Conservation (phyloP, 1,284 basidiomycete genomes). For the Anthracocystis walkeri region DNA sequence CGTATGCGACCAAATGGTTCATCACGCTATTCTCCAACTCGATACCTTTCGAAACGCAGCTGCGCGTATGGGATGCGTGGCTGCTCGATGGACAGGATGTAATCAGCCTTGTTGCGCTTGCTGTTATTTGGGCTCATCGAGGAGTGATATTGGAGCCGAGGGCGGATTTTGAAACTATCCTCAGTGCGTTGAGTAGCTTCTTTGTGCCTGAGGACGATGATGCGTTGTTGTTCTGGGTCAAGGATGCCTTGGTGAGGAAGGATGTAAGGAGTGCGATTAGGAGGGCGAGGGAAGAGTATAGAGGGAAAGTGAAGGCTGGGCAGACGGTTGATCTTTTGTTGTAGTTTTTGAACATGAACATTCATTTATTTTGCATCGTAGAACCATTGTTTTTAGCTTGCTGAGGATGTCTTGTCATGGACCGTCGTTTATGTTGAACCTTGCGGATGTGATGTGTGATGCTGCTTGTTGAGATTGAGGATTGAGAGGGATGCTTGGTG, state of each 20-base stretch:
- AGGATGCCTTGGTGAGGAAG: slow-evolving; percentile 30
- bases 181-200: slow-evolving; percentile 55
- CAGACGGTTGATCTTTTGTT: slow-evolving; percentile 26
- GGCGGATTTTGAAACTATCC: slow-evolving; percentile 54
- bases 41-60: slow-evolving; percentile 93
- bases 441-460: background rate
- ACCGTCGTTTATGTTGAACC: background rate
- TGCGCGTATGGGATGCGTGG: slow-evolving; percentile 94
- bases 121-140: slow-evolving; percentile 86
- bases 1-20: slow-evolving; percentile 99
- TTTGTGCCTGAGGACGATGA: slow-evolving; percentile 65
- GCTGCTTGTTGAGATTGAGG: background rate
- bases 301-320: slow-evolving; percentile 15
- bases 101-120: slow-evolving; percentile 84
- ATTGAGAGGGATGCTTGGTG: slow-evolving; percentile 1
- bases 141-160: slow-evolving; percentile 20
- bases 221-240: slow-evolving; percentile 61
- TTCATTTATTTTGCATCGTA: background rate
- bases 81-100: slow-evolving; percentile 90
- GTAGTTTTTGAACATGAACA: slow-evolving; percentile 1
- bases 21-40: slow-evolving; percentile 91
- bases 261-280: slow-evolving; percentile 26
- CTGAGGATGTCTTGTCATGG: background rate
- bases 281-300: slow-evolving; percentile 36
- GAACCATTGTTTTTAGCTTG: too few relatives aligned